Percentiles rank a stretch among this genome's conserved stretches.
phyloP scores from a whole-genome alignment of 2,329 filamentous ascomycete genomes.

The Talaromyces pinophilus region DNA sequence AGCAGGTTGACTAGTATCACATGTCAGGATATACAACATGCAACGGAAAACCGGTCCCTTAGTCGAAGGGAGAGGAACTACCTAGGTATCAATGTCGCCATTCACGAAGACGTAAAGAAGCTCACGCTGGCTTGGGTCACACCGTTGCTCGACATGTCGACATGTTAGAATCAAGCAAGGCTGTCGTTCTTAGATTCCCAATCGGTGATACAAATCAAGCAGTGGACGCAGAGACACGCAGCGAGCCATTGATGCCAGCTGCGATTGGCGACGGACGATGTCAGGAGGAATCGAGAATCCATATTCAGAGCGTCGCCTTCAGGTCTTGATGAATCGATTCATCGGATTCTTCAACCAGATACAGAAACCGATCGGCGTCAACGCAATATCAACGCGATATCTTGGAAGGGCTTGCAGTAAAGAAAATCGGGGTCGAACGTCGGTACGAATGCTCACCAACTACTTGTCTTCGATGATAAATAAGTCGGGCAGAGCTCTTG shows the following conservation, averaged over 20 bases:
- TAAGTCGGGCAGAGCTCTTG: background rate
- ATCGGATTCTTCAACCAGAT: too few species aligned
- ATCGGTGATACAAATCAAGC: background rate
- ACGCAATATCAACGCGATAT: background rate
- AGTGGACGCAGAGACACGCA: background rate
- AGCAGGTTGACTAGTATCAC: background rate
- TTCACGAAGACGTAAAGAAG: background rate
- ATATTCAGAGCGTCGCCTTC: background rate
- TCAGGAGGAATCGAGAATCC: background rate
- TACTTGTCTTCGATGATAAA: background rate
- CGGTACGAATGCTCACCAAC: background rate
- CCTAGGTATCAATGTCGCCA: background rate
- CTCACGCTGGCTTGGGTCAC: too few species aligned
- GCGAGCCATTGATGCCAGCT: background rate
- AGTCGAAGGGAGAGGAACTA: background rate
- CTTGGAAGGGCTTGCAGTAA: background rate
- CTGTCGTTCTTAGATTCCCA: background rate
- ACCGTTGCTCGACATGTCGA: too few species aligned
- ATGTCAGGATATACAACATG: background rate
- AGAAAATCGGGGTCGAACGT: background rate
- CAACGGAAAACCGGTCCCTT: background rate
- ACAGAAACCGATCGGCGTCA: background rate
- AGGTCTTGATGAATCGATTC: too few species aligned
- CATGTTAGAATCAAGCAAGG: background rate
- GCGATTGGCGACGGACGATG: background rate